Conservation (phyloP, 495 filamentous ascomycete genomes). For the Penicillium verhagenii region DNA sequence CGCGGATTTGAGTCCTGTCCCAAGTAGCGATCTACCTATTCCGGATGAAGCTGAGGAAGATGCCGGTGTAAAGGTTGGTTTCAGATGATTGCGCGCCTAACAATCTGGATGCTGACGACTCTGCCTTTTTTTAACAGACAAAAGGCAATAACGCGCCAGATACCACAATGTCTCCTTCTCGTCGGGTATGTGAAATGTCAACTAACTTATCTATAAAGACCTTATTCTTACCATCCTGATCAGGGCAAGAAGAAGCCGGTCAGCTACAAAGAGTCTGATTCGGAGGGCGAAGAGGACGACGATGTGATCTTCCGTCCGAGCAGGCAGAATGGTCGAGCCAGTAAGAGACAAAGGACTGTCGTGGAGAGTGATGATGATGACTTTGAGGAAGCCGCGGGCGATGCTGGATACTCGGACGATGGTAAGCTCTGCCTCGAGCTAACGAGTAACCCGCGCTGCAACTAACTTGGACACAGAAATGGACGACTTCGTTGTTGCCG, state of each 20-base stretch:
- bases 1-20: slow-evolving; percentile 66
- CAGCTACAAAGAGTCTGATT: slow-evolving; percentile 50
- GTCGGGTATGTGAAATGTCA: slow-evolving; percentile 34
- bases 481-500: slow-evolving; percentile 80
- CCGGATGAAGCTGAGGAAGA: slow-evolving; percentile 39
- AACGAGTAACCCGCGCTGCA: background rate
- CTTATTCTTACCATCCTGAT: slow-evolving; percentile 6
- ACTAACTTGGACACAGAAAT: slow-evolving; percentile 54
- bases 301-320: slow-evolving; percentile 49
- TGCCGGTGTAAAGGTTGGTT: slow-evolving; percentile 22
- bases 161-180: slow-evolving; percentile 41
- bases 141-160: slow-evolving; percentile 19
- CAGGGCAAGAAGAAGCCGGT: slow-evolving; percentile 46
- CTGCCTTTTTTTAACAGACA: slow-evolving; percentile 13
- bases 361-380: slow-evolving; percentile 67
- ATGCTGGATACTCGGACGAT: slow-evolving; percentile 54
- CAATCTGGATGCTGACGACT: background rate
- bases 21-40: slow-evolving; percentile 68
- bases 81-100: slow-evolving; percentile 6
- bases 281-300: slow-evolving; percentile 56
- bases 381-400: slow-evolving; percentile 58
- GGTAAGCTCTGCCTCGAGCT: slow-evolving; percentile 41
- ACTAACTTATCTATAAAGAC: background rate
- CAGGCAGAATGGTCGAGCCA: slow-evolving; percentile 34
- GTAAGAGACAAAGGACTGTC: slow-evolving; percentile 53